Base-by-base conservation (phyloP, 2,329 filamentous ascomycete species). In the Falciphora oryzae region DNA sequence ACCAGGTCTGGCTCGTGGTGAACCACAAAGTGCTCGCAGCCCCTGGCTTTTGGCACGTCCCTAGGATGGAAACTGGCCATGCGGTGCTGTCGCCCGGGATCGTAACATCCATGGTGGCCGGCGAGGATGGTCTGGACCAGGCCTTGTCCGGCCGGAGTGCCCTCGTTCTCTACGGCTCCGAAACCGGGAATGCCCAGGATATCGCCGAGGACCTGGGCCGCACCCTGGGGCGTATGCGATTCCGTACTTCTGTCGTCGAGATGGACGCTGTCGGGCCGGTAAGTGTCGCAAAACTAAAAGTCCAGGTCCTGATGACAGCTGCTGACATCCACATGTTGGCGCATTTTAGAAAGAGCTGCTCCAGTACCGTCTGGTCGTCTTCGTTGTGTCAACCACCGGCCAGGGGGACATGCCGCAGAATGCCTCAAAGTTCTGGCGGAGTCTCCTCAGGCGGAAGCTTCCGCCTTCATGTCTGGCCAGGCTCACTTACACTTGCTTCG, bases 171-270 rank as follows among this genome's bases (percentile, higher is more conserved):
- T 99, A 97, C 77, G 95, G 92, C 64, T 96, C 94, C 56, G 95
- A 99, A 79, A 98, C 93, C 28, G 95, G 95, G 65, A 97, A 95
- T 73, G 89, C 92, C 64, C 91, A 97, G 76, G 94, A 98, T 76
- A 86, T 94, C 68, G 94, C 95, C 27, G 88, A 92, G 71, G 92
- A 97, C 74, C 80, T 98, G 67, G 91, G 89, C 56, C 83, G 88
- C 57, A 77, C 91, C 68, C 84, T 87, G 50, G 88, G 94, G 77
- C 85, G 94, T 38, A 79, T 97, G 65, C 91, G 88, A 71, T 97
- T 98, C 75, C 77, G 83, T 67, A 91, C 89, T 28, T 83, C 85
- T 63, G 86, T 97, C 29, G 85, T 87, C 65, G 92, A 93, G 75
- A 85, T 98, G 77, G 87, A 97, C 72, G 82, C 83, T 64, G 82